phyloP scores from a whole-genome alignment of 129 eudicot genomes.

The Dittrichia graveolens region DNA sequence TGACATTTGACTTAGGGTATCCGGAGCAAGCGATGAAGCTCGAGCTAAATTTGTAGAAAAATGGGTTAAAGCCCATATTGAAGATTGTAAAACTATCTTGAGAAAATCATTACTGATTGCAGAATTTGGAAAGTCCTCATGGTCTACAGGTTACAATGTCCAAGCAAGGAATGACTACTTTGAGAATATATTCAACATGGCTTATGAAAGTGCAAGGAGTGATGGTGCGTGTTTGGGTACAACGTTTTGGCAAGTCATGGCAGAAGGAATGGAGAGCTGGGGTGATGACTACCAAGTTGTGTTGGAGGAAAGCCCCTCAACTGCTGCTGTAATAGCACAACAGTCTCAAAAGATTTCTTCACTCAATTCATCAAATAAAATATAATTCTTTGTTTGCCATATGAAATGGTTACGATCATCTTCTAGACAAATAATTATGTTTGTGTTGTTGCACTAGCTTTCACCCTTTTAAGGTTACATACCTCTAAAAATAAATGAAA shows the following conservation, averaged over 20 bases:
- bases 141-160: slow-evolving; percentile 30
- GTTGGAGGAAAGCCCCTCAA: slow-evolving; percentile 42
- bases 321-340: slow-evolving; percentile 29
- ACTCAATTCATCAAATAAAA: slow-evolving; percentile 6
- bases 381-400: not conserved
- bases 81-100: slow-evolving; percentile 31
- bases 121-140: slow-evolving; percentile 45
- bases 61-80: slow-evolving; percentile 40
- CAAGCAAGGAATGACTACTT: slow-evolving; percentile 36
- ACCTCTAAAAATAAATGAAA: too few relatives aligned
- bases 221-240: slow-evolving; percentile 50
- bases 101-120: slow-evolving; percentile 37
- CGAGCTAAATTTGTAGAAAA: slow-evolving; percentile 37
- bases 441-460: too few relatives aligned
- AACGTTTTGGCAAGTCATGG: slow-evolving; percentile 54
- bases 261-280: slow-evolving; percentile 49
- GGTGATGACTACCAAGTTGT: slow-evolving; percentile 59
- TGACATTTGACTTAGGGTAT: slow-evolving; percentile 25
- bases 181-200: slow-evolving; percentile 24
- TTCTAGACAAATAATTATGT: too few relatives aligned
- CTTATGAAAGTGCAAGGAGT: slow-evolving; percentile 33
- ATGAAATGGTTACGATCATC: too few relatives aligned
- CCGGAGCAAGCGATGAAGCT: slow-evolving; percentile 28
- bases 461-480: too few relatives aligned
- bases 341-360: slow-evolving; percentile 38